Percentiles rank a stretch among this genome's conserved stretches.
Evolutionary conservation across 75 land plant species (phyloP).

Genomic region (Pinus taeda): DNA sequence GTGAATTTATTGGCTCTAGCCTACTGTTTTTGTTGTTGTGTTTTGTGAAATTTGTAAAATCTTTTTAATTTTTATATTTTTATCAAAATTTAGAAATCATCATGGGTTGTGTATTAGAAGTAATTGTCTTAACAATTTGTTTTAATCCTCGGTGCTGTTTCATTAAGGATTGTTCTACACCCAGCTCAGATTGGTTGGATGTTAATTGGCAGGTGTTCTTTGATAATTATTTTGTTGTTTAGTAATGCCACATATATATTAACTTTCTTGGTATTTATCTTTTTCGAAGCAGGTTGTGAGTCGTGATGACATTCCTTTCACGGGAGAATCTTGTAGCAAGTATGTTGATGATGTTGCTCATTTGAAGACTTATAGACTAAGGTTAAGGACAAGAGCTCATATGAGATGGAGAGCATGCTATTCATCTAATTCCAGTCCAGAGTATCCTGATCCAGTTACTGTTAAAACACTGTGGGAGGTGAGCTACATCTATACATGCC

Average conservation of each 20-base stretch:
- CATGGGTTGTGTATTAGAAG: too few relatives aligned
- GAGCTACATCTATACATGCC: slow-evolving; percentile 8
- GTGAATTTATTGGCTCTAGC: too few relatives aligned
- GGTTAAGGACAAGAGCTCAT: slow-evolving; percentile 8
- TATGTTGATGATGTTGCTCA: neutral
- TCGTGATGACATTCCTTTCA: slow-evolving; percentile 27
- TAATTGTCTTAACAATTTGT: too few relatives aligned
- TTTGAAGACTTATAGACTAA: slow-evolving; percentile 1
- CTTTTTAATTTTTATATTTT: neutral
- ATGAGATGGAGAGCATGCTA: slow-evolving; percentile 33
- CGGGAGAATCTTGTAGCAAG: slow-evolving; percentile 5
- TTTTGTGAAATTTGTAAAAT: neutral
- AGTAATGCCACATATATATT: neutral
- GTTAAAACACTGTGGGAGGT: slow-evolving; percentile 87
- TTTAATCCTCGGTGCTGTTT: too few relatives aligned
- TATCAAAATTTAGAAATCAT: neutral
- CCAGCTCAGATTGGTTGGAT: neutral
- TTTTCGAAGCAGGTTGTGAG: slow-evolving; percentile 10
- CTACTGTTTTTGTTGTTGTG: neutral
- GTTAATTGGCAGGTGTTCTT: neutral
- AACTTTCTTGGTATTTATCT: neutral
- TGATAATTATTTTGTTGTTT: neutral
- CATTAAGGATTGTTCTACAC: too few relatives aligned
- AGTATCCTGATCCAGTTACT: slow-evolving; percentile 29
- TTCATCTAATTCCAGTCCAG: slow-evolving; percentile 27